phyloP scores from a whole-genome alignment of 805 yeast species.

The Scheffersomyces amazonensis region DNA sequence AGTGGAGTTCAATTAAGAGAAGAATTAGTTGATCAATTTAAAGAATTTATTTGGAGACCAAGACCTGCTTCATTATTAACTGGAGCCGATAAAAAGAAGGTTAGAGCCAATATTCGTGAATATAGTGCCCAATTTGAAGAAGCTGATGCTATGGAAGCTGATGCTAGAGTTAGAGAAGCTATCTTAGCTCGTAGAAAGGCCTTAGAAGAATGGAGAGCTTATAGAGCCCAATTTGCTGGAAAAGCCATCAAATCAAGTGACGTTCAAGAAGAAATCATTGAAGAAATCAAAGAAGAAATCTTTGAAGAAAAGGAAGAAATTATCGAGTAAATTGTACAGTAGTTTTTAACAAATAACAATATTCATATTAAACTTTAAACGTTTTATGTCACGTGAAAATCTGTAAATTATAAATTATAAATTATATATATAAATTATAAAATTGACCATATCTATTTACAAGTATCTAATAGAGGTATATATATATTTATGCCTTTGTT shows the following conservation, averaged over 20 bases:
- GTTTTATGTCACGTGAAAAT: no score
- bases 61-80: constrained; percentile 80
- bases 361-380: no score
- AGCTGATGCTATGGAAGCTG: constrained; percentile 92
- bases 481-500: constrained; percentile 54
- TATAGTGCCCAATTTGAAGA: constrained; percentile 93
- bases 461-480: background rate
- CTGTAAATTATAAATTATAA: background rate
- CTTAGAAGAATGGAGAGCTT: constrained; percentile 81
- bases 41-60: constrained; percentile 95
- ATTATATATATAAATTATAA: background rate
- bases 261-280: constrained; percentile 53
- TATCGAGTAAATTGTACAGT: constrained; percentile 37
- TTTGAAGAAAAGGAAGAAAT: constrained; percentile 71
- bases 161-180: constrained; percentile 85
- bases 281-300: constrained; percentile 76
- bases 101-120: constrained; percentile 83
- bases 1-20: constrained; percentile 76
- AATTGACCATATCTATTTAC: background rate
- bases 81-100: constrained; percentile 81
- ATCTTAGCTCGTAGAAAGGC: constrained; percentile 79
- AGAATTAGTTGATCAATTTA: constrained; percentile 78
- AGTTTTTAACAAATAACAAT: no score
- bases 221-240: constrained; percentile 52
- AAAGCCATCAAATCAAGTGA: constrained; percentile 41